phyloP scores from a whole-genome alignment of 2,329 filamentous ascomycete species.

The Aspergillus flavus region DNA sequence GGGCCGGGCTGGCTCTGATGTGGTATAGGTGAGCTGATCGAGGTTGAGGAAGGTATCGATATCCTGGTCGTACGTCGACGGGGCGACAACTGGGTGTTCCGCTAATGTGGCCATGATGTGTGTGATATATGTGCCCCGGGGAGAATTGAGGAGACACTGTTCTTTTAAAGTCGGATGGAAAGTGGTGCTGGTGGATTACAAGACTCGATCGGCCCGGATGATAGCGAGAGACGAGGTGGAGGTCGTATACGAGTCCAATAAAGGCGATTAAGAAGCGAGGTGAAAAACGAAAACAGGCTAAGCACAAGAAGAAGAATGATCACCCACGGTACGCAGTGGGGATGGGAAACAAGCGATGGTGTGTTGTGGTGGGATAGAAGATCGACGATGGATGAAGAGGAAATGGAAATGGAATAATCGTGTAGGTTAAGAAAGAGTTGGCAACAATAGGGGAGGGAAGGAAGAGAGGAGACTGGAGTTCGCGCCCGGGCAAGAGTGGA shows the following conservation, averaged over 20 bases:
- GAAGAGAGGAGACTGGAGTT: conserved; percentile 8
- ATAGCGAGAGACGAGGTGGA: conserved; percentile 11
- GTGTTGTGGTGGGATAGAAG: neutral
- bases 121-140: conserved; percentile 3
- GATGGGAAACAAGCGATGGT: conserved; percentile 8
- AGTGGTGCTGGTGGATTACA: neutral
- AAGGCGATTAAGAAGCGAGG: neutral
- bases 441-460: conserved; percentile 7
- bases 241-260: neutral
- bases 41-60: conserved; percentile 52
- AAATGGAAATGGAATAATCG: conserved; percentile 7
- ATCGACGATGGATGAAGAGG: conserved; percentile 8
- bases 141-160: neutral
- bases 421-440: conserved; percentile 11
- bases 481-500: neutral
- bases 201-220: neutral
- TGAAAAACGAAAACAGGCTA: conserved; percentile 3
- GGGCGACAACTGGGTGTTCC: conserved; percentile 34
- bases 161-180: neutral
- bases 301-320: conserved; percentile 1
- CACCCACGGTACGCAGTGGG: conserved; percentile 4
- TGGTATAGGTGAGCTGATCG: conserved; percentile 47
- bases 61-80: conserved; percentile 45
- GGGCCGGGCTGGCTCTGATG: conserved; percentile 37
- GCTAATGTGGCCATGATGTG: conserved; percentile 39